Conservation (phyloP, 1,284 basidiomycete genomes). For the Peniophora sp. region DNA sequence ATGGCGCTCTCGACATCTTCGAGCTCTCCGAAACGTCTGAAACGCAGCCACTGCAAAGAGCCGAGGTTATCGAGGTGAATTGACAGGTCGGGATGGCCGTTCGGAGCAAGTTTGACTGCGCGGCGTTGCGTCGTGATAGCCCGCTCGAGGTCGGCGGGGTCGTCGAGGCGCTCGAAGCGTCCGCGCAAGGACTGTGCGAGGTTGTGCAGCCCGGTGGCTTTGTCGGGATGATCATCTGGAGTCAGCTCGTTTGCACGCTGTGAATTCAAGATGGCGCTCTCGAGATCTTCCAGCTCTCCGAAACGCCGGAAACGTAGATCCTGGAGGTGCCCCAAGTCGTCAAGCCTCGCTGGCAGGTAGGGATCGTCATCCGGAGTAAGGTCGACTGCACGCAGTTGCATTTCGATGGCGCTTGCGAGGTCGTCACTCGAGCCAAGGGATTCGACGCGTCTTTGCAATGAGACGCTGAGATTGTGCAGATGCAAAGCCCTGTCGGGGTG, state of each 20-base stretch:
- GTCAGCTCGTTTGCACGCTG: not conserved
- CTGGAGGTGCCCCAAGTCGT: not conserved
- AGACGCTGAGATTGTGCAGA: no score
- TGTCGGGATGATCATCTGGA: not conserved
- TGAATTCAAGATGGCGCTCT: not conserved
- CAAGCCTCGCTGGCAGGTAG: not conserved
- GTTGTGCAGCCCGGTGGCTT: not conserved
- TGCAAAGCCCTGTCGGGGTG: no score
- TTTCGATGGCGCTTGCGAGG: not conserved
- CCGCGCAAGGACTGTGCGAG: not conserved
- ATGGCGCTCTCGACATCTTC: no score
- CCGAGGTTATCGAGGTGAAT: no score
- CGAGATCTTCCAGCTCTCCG: not conserved
- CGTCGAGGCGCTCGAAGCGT: no score
- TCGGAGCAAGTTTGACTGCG: not conserved
- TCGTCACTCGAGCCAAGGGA: not conserved
- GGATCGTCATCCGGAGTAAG: not conserved
- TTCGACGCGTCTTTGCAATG: no score
- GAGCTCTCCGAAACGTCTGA: no score
- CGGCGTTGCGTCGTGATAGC: constrained; percentile 8
- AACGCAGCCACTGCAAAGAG: no score
- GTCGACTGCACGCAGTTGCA: not conserved
- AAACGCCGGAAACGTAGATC: not conserved
- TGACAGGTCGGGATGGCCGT: not conserved
- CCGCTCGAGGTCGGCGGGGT: constrained; percentile 12